Percentiles rank a stretch among this genome's conserved stretches.
These are phyloP conservation scores for Psidium guajava DNA, from an alignment of 345 rosid genomes.

Conservation along the genomic window DNA sequence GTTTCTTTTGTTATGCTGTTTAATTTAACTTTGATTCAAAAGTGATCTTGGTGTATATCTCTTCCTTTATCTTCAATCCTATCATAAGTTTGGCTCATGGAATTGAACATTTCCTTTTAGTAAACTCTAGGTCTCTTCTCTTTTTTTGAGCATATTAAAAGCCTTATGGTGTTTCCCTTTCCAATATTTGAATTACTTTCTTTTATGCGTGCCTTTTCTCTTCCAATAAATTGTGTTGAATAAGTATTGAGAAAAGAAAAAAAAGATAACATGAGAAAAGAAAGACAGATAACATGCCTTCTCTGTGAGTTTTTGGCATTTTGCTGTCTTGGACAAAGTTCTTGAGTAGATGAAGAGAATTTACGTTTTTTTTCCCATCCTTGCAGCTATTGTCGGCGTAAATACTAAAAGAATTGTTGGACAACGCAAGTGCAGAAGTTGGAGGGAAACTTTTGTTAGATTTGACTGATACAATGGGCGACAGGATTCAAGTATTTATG, in stretches of 20 bases:
- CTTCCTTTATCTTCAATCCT: not conserved
- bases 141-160: not conserved
- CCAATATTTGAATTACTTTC: not conserved
- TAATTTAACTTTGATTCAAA: not conserved
- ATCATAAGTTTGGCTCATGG: not conserved
- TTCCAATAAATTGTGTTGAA: not conserved
- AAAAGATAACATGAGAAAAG: too few species aligned
- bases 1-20: not conserved
- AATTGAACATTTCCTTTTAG: not conserved
- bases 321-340: too few species aligned
- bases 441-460: too few species aligned
- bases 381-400: too few species aligned
- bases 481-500: too few species aligned
- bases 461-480: too few species aligned
- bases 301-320: not conserved
- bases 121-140: not conserved
- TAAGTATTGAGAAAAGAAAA: not conserved
- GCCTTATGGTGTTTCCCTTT: not conserved
- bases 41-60: not conserved
- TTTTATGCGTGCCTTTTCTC: not conserved
- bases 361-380: too few species aligned
- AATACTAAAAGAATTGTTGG: too few species aligned
- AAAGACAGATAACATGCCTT: not conserved
- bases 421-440: too few species aligned
- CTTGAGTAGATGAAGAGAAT: too few species aligned